Conservation (phyloP, 768 basidiomycete species). For the Xerocomellus chrysenteron region DNA sequence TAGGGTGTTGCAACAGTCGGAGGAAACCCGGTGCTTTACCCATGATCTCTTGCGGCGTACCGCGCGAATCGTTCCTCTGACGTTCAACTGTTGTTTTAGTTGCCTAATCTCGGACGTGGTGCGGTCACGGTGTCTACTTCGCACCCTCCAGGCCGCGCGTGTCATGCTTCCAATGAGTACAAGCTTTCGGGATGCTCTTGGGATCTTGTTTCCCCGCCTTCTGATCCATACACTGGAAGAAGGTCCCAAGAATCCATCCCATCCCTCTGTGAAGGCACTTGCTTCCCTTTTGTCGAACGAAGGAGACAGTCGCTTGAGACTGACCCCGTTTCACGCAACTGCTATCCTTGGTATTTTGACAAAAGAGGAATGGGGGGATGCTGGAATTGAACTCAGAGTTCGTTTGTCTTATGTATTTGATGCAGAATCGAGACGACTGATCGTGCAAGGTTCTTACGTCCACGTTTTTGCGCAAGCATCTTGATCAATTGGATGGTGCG, state of each 20-base stretch:
- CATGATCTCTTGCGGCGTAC: constrained; percentile 45
- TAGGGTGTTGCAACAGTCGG: constrained; percentile 40
- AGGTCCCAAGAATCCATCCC: constrained; percentile 32
- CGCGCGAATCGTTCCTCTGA: constrained; percentile 38
- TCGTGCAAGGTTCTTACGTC: constrained; percentile 21
- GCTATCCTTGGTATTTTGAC: constrained; percentile 41
- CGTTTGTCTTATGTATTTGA: constrained; percentile 13
- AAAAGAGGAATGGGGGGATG: constrained; percentile 39
- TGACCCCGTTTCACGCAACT: constrained; percentile 30
- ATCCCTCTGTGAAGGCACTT: constrained; percentile 14
- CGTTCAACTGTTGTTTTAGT: constrained; percentile 44
- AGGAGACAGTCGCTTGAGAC: constrained; percentile 29
- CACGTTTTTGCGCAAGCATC: constrained; percentile 32
- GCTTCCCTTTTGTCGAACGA: constrained; percentile 24
- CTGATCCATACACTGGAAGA: constrained; percentile 42
- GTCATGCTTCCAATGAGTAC: constrained; percentile 22
- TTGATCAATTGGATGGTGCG: constrained; percentile 29
- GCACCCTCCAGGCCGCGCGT: constrained; percentile 37
- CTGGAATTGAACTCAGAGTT: constrained; percentile 33
- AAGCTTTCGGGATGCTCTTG: constrained; percentile 32
- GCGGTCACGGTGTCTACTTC: constrained; percentile 41
- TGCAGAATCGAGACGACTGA: constrained; percentile 3
- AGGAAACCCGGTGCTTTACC: constrained; percentile 50
- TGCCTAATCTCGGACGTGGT: constrained; percentile 34
- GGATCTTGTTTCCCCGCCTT: constrained; percentile 27